A percentile compares a stretch with the other conserved stretches of the same genome.
phyloP scores from a whole-genome alignment of 2,329 filamentous ascomycete species.

The Claviceps lovelessii region DNA sequence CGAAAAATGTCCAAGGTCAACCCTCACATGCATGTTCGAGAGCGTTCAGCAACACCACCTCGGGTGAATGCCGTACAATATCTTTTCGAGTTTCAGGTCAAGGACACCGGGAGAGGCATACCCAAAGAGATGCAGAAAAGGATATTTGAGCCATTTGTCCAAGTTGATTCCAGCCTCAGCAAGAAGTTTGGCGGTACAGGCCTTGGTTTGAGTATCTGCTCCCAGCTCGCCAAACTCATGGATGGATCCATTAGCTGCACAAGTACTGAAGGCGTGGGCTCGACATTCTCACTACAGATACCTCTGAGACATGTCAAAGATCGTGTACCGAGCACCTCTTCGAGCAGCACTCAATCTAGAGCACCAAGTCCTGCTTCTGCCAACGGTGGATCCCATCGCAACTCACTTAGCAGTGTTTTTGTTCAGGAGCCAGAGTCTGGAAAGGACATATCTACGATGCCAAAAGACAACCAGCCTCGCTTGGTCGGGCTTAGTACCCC shows the following conservation, averaged over 20 bases:
- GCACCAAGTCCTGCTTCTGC: constrained; percentile 30
- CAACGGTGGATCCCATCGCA: constrained; percentile 24
- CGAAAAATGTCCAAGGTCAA: constrained; percentile 42
- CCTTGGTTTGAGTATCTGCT: constrained; percentile 75
- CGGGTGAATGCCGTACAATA: constrained; percentile 50
- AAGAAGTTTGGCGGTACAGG: constrained; percentile 86
- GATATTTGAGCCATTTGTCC: constrained; percentile 89
- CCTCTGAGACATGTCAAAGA: constrained; percentile 65
- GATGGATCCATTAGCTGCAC: constrained; percentile 58
- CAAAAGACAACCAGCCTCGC: constrained; percentile 44
- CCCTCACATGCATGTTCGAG: constrained; percentile 33
- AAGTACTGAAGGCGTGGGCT: constrained; percentile 60
- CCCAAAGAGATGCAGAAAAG: constrained; percentile 60
- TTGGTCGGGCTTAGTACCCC: constrained; percentile 71
- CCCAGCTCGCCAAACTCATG: constrained; percentile 74
- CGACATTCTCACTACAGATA: constrained; percentile 69
- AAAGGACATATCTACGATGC: constrained; percentile 6
- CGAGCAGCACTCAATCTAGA: constrained; percentile 37
- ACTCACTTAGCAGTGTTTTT: constrained; percentile 13
- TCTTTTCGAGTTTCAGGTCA: constrained; percentile 73
- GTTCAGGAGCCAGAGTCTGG: constrained; percentile 7
- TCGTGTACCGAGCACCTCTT: constrained; percentile 35
- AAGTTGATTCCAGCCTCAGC: constrained; percentile 77
- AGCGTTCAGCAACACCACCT: constrained; percentile 45
- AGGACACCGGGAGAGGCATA: constrained; percentile 80